A percentile compares a stretch with the other conserved stretches of the same genome.
These are phyloP conservation scores for Xylaria polymorpha DNA, from an alignment of 2,329 filamentous ascomycete genomes.

Conservation along the genomic window DNA sequence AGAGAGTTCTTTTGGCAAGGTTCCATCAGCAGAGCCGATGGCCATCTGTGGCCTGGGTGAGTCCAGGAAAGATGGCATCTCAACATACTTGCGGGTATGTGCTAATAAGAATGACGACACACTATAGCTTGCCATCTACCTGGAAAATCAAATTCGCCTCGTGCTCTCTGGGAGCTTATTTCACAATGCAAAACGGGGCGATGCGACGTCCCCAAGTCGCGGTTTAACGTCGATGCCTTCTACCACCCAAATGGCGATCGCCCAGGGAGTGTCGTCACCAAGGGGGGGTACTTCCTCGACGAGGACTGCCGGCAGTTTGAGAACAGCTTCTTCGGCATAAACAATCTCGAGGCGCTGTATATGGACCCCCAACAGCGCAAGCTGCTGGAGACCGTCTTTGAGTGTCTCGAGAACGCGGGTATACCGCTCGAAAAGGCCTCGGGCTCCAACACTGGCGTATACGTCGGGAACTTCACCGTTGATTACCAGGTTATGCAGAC, in stretches of 20 bases:
- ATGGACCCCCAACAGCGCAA: constrained; percentile 51
- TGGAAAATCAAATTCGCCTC: constrained; percentile 11
- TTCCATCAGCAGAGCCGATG: no score
- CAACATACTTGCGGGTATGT: no score
- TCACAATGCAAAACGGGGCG: neutral
- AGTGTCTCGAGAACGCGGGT: constrained; percentile 44
- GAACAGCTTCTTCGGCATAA: constrained; percentile 26
- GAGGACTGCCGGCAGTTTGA: constrained; percentile 24
- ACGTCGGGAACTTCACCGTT: constrained; percentile 46
- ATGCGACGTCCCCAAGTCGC: constrained; percentile 14
- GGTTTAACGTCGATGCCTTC: constrained; percentile 29
- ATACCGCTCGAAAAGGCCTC: constrained; percentile 30
- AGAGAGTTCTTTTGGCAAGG: no score
- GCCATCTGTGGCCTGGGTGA: no score
- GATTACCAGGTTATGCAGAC: constrained; percentile 42
- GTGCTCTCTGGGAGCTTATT: constrained; percentile 23
- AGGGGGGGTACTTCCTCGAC: constrained; percentile 13
- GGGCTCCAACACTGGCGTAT: constrained; percentile 38
- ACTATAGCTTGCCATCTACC: constrained; percentile 24
- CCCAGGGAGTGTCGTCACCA: neutral
- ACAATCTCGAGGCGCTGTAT: constrained; percentile 17
- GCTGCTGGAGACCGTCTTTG: constrained; percentile 53
- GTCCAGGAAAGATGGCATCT: no score
- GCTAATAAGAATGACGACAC: no score
- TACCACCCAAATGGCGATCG: constrained; percentile 21